These are phyloP conservation scores for Lignosus rhinocerotis DNA, from an alignment of 1,284 basidiomycete genomes.

Conservation along the genomic window DNA sequence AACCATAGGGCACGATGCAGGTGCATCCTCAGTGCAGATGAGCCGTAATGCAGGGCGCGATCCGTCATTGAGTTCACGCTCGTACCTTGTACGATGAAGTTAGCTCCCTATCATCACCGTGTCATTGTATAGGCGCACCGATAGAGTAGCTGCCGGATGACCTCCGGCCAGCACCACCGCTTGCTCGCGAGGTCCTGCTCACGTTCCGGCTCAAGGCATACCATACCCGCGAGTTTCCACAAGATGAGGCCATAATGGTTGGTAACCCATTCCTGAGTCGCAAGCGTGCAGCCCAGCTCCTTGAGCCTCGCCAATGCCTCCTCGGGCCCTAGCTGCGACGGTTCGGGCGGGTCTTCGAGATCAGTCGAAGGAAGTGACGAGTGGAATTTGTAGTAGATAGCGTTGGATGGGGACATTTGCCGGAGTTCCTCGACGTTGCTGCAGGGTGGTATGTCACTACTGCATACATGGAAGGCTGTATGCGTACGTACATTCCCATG, in stretches of 20 bases:
- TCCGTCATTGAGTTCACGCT: slow-evolving; percentile 82
- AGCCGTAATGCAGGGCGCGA: slow-evolving; percentile 80
- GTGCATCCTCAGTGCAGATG: slow-evolving; percentile 76
- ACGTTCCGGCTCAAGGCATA: slow-evolving; percentile 65
- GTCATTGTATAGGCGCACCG: slow-evolving; percentile 47
- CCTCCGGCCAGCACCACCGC: slow-evolving; percentile 81
- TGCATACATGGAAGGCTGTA: not conserved
- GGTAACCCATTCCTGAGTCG: slow-evolving; percentile 78
- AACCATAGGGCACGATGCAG: slow-evolving; percentile 75
- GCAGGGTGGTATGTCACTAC: not conserved
- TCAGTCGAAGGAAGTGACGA: slow-evolving; percentile 13
- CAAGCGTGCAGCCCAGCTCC: slow-evolving; percentile 57
- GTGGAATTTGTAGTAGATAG: slow-evolving; percentile 68
- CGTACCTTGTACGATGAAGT: slow-evolving; percentile 62
- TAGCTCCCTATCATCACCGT: not conserved
- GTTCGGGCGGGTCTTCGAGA: slow-evolving; percentile 8
- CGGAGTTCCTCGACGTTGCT: slow-evolving; percentile 59
- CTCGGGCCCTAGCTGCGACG: slow-evolving; percentile 43
- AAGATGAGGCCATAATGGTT: slow-evolving; percentile 91
- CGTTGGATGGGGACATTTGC: slow-evolving; percentile 58
- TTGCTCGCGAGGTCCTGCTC: slow-evolving; percentile 48
- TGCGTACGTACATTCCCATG: slow-evolving; percentile 62
- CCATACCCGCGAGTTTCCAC: slow-evolving; percentile 93
- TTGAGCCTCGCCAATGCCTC: slow-evolving; percentile 56
- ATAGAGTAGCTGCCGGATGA: slow-evolving; percentile 83